Evolutionary conservation across 1,284 basidiomycete species (phyloP), one percentile per base, ranked within the genome.

Genomic region (Porogramme epimiltina): DNA sequence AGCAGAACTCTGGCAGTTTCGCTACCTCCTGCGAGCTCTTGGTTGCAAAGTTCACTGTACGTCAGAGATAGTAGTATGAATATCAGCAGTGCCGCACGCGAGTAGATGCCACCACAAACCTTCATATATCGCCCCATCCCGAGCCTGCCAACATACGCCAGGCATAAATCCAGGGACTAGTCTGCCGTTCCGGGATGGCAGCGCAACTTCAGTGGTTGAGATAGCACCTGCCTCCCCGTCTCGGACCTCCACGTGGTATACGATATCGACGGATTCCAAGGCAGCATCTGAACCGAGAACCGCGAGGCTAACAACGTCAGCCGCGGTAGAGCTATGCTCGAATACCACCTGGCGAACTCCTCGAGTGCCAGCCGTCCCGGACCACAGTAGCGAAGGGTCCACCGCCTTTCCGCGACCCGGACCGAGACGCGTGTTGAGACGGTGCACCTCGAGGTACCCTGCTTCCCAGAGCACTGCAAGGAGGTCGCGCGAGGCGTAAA

Each of bases 401-500:
- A 88, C 79, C 5, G 78, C 73, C 58, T 85, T 85, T n/a, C 76
- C 82, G 0, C 76, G 79, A 3, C 83, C 83, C n/a, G 82, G 77
- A 4, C 76, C 76, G 19, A 85, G 70, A 9, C 83, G 78, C 0
- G 87, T 91, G 34, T 78, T 73, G 24, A 95, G 73, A 36, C 82
- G 73, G 82, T 87, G 95, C 2, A 93, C 58, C 50, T 89, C 82
- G 3, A 90, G 66, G 28, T 72, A 68, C 0, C 86, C 85, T 15
- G 67, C 68, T 60, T 86, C 84, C 84, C 86, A 91, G 1, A 97
- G 73, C 1, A 85, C 67, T 4, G 82, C 86, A 2, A 96, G 67
- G 1, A 80, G 65, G 56, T 95, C 88, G 5, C 74, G 69, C 15
- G 69, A 62, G 1, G 78, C 57, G 0, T 87, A 85, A 55, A 93